Evolutionary conservation across 148 eudicot genomes (phyloP).

Genomic region (Dysphania ambrosioides): DNA sequence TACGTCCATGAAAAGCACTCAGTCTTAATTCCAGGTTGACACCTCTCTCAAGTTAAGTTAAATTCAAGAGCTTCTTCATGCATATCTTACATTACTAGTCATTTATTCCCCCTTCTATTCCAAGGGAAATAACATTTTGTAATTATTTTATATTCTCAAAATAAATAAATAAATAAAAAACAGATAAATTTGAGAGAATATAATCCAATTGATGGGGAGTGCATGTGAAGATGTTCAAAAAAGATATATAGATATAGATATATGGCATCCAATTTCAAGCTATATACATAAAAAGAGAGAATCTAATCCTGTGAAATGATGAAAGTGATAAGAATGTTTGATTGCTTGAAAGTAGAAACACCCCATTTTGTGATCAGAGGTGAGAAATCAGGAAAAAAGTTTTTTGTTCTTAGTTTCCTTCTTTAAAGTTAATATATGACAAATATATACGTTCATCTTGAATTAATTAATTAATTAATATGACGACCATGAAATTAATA

Average conservation of each 20-base stretch:
- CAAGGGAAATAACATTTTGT: too few relatives aligned
- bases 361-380: neutral
- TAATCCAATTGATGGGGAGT: slow-evolving; percentile 6
- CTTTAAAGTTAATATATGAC: neutral
- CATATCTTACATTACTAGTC: neutral
- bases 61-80: too few relatives aligned
- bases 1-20: too few relatives aligned
- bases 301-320: slow-evolving; percentile 3
- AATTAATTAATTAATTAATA: too few relatives aligned
- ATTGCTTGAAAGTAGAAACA: slow-evolving; percentile 2
- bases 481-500: neutral
- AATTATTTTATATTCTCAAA: too few relatives aligned
- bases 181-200: slow-evolving; percentile 16
- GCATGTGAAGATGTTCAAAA: slow-evolving; percentile 8
- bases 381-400: neutral
- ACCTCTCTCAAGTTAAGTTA: too few relatives aligned
- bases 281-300: neutral
- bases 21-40: too few relatives aligned
- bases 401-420: neutral
- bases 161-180: too few relatives aligned
- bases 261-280: slow-evolving; percentile 5
- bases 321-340: slow-evolving; percentile 8
- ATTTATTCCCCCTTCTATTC: neutral
- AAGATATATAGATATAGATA: slow-evolving; percentile 3
- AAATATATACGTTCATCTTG: too few relatives aligned